These are phyloP conservation scores for Globisporangium radiosum DNA, from an alignment of 352 stramenopile species.

Conservation along the genomic window DNA sequence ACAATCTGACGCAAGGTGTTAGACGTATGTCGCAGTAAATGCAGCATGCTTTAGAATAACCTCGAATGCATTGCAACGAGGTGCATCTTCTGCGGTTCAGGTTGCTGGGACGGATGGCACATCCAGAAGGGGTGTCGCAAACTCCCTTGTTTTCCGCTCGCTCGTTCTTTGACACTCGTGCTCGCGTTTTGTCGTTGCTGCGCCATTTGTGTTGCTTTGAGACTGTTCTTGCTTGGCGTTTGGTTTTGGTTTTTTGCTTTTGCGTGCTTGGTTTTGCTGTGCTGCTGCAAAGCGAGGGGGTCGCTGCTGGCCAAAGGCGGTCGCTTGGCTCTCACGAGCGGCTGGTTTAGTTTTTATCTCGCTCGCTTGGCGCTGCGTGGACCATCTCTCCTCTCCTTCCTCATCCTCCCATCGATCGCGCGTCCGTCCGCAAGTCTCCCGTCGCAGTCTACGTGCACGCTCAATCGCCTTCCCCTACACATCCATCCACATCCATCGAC, in stretches of 20 bases:
- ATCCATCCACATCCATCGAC: neutral
- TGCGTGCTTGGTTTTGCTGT: neutral
- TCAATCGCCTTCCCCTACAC: neutral
- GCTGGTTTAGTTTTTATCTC: slow-evolving; percentile 19
- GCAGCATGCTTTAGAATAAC: neutral
- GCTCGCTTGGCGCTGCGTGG: slow-evolving; percentile 8
- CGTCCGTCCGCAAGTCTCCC: slow-evolving; percentile 1
- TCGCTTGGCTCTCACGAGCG: neutral
- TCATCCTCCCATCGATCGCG: neutral
- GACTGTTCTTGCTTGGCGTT: no score
- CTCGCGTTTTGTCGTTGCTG: no score
- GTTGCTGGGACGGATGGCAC: slow-evolving; percentile 5
- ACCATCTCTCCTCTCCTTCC: no score
- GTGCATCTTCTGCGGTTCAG: neutral
- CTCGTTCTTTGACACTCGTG: no score
- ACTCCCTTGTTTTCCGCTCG: no score
- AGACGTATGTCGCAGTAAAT: no score
- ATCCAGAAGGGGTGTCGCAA: slow-evolving; percentile 6
- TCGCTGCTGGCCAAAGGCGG: neutral
- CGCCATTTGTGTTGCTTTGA: no score
- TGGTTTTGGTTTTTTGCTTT: no score
- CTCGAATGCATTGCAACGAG: neutral
- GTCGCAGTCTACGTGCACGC: neutral
- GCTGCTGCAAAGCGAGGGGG: neutral
- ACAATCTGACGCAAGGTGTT: no score